Evolutionary conservation across 1,139 yeast species (phyloP), one percentile per base, ranked within the genome.

Genomic region (Debaryomycetaceae sp.): DNA sequence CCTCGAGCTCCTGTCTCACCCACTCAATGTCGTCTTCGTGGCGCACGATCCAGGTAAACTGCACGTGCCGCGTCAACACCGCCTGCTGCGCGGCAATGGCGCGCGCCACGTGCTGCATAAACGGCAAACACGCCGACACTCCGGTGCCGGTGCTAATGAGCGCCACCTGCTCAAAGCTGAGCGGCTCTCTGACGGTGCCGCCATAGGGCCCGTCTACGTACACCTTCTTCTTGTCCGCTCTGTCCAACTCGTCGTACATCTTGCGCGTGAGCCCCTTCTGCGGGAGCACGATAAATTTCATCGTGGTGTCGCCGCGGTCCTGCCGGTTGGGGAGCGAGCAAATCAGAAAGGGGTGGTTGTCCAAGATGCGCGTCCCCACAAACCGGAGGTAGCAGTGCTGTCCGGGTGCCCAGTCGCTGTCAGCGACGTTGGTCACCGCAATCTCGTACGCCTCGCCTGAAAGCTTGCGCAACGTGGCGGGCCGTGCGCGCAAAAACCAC

Each of bases 151-250:
- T 53, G 24, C 74, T 53, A 8, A 71, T 25, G 15, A 75, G 47
- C 4, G 61, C 47, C 2, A 72, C 59, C 28, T 67, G 62, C 34
- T 74, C 75, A 47, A 78, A 78, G 2, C 75, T 50, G 22, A 60
- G 47, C 6, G 62, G 51, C 39, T 74, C 73, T 43, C 84, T 60
- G 10, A 61, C 49, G 28, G 71, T 46, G 0, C 83, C 83, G 7
- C 84, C 84, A 41, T 76, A 78, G 2, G 84, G 81, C 3, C 84
- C 84, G 47, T 78, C 84, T 28, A 78, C 48, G 37, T 53, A 61
- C 1, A 74, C 74, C 23, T 51, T 47, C 38, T 56, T 57, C 16
- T 53, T 47, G 15, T 40, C 36, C 22, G 40, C 42, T 5, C 49
- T 46, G 27, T 58, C 55, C 28, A 65, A 44, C 39, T 58, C 54